phyloP scores from a whole-genome alignment of 805 yeast species.

The Candida chauliodis region DNA sequence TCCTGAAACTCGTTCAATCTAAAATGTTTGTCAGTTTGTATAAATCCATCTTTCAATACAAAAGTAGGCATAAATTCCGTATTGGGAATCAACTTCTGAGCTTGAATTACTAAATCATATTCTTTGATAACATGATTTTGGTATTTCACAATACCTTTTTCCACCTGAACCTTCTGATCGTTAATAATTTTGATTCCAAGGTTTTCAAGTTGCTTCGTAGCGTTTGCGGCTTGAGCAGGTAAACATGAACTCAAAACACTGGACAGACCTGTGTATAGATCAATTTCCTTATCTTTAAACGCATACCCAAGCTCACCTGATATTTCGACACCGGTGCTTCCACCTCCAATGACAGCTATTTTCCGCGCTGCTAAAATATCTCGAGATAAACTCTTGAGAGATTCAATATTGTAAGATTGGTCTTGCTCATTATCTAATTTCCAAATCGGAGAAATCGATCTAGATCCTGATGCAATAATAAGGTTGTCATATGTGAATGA shows the following conservation, averaged over 20 bases:
- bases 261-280: slow-evolving; percentile 20
- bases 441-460: slow-evolving; percentile 18
- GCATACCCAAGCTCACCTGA: slow-evolving; percentile 33
- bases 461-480: slow-evolving; percentile 34
- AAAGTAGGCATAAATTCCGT: slow-evolving; percentile 24
- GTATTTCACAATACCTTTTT: slow-evolving; percentile 13
- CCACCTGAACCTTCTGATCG: slow-evolving; percentile 9
- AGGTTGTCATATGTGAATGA: slow-evolving; percentile 26
- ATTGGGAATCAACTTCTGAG: slow-evolving; percentile 27
- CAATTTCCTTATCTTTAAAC: slow-evolving; percentile 13
- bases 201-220: slow-evolving; percentile 14
- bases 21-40: slow-evolving; percentile 24
- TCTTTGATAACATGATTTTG: slow-evolving; percentile 15
- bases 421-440: slow-evolving; percentile 20
- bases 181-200: slow-evolving; percentile 24
- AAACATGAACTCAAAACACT: slow-evolving; percentile 11
- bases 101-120: slow-evolving; percentile 30
- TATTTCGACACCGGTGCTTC: slow-evolving; percentile 36
- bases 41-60: slow-evolving; percentile 26
- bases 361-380: slow-evolving; percentile 19
- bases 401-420: slow-evolving; percentile 13
- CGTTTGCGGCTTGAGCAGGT: slow-evolving; percentile 10
- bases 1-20: slow-evolving; percentile 20
- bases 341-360: slow-evolving; percentile 39
- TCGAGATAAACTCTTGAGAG: slow-evolving; percentile 14